These are phyloP conservation scores for Macadamia integrifolia DNA, from an alignment of 164 flowering plant species.

Conservation along the genomic window DNA sequence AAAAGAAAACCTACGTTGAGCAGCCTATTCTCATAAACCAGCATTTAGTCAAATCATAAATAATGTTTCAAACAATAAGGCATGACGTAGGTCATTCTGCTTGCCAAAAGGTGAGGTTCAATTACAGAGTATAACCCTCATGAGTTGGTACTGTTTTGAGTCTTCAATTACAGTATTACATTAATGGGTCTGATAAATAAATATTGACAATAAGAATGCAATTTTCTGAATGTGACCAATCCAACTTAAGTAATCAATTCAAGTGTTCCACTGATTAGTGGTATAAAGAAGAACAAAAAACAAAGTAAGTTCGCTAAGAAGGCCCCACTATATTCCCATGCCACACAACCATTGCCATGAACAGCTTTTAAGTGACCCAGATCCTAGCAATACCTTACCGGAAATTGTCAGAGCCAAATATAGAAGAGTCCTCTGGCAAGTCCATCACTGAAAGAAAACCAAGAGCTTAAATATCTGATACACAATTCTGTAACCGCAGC, in stretches of 20 bases:
- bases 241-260: not conserved
- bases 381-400: constrained; percentile 37
- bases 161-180: no score
- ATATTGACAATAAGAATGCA: not conserved
- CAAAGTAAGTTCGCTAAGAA: not conserved
- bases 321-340: not conserved
- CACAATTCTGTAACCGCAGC: constrained; percentile 33
- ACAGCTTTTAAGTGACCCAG: not conserved
- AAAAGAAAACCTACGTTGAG: no score
- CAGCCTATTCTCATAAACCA: not conserved
- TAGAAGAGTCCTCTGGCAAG: constrained; percentile 62
- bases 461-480: constrained; percentile 45
- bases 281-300: not conserved
- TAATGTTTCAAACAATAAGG: no score
- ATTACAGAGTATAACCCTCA: no score
- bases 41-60: no score
- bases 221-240: not conserved
- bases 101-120: no score
- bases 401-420: constrained; percentile 68
- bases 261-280: not conserved
- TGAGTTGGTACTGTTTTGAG: no score
- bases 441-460: constrained; percentile 58
- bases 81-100: no score
- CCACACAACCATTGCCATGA: not conserved
- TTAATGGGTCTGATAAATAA: no score